Evolutionary conservation across 768 basidiomycete genomes (phyloP).

Genomic region (Rubroboletus pulcherrimus): DNA sequence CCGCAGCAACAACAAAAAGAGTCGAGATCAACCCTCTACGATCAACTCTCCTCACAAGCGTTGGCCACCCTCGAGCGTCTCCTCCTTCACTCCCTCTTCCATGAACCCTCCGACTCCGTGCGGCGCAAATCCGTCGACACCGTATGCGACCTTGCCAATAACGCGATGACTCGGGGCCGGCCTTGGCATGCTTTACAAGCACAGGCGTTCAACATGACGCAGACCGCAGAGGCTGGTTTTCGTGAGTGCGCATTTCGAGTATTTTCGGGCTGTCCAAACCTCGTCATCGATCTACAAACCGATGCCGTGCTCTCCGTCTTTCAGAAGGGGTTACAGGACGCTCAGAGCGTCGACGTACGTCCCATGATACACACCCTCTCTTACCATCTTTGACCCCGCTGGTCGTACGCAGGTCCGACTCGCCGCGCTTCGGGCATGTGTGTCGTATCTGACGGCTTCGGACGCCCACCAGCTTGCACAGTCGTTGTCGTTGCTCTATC

Average conservation of each 20-base stretch:
- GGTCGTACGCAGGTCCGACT: constrained; percentile 54
- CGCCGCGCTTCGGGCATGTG: constrained; percentile 66
- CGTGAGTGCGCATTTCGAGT: constrained; percentile 67
- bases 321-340: constrained; percentile 64
- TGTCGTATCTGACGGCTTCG: constrained; percentile 62
- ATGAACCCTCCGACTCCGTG: constrained; percentile 57
- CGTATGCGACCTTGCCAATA: constrained; percentile 69
- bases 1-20: constrained; percentile 34
- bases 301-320: constrained; percentile 66
- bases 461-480: constrained; percentile 61
- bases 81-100: constrained; percentile 63
- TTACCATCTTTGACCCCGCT: neutral
- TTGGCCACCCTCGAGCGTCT: constrained; percentile 68
- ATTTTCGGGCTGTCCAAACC: constrained; percentile 69
- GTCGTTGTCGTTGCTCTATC: constrained; percentile 55
- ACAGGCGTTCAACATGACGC: constrained; percentile 63
- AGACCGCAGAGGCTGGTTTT: constrained; percentile 30
- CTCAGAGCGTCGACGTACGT: constrained; percentile 60
- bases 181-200: constrained; percentile 82
- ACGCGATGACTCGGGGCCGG: constrained; percentile 68
- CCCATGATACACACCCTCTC: neutral
- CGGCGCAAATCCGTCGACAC: constrained; percentile 73
- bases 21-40: constrained; percentile 63
- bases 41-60: constrained; percentile 65
- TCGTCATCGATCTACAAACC: constrained; percentile 72